Conservation (phyloP, 768 basidiomycete genomes). For the Omphalotus guepiniiformis region DNA sequence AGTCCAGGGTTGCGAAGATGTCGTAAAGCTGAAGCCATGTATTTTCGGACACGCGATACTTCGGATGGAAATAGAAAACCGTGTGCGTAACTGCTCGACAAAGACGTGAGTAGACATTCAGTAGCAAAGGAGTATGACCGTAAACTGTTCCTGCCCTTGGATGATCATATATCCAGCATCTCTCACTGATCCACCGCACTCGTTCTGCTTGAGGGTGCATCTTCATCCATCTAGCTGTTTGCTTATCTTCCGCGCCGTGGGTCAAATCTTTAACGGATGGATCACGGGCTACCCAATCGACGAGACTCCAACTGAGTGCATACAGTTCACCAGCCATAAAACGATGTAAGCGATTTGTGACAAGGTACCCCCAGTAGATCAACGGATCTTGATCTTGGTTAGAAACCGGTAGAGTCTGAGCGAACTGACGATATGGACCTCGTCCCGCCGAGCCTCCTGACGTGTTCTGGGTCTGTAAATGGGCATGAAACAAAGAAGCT, state of each 20-base stretch:
- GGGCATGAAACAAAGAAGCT: no score
- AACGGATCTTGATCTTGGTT: conserved; percentile 50
- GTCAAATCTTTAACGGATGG: conserved; percentile 60
- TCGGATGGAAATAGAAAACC: conserved; percentile 94
- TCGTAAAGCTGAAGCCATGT: conserved; percentile 29
- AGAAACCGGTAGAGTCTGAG: not conserved
- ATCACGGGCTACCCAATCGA: conserved; percentile 82
- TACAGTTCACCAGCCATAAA: conserved; percentile 98
- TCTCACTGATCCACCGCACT: conserved; percentile 87
- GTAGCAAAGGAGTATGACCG: conserved; percentile 21
- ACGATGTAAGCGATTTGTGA: conserved; percentile 79
- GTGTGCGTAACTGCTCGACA: conserved; percentile 75
- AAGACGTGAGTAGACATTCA: conserved; percentile 5
- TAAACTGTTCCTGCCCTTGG: conserved; percentile 92
- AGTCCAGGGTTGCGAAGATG: not conserved
- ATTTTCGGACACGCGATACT: conserved; percentile 59
- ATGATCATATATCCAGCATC: conserved; percentile 98
- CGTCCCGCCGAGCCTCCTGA: not conserved
- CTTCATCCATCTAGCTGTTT: conserved; percentile 89
- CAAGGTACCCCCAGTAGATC: conserved; percentile 86
- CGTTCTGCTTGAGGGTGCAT: conserved; percentile 73
- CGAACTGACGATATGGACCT: conserved; percentile 1
- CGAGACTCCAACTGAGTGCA: conserved; percentile 83
- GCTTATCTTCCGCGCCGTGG: conserved; percentile 89
- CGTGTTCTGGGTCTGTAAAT: not conserved